Base-by-base conservation (phyloP, 192 early-diverging fungal species). In the Entomortierella lignicola region DNA sequence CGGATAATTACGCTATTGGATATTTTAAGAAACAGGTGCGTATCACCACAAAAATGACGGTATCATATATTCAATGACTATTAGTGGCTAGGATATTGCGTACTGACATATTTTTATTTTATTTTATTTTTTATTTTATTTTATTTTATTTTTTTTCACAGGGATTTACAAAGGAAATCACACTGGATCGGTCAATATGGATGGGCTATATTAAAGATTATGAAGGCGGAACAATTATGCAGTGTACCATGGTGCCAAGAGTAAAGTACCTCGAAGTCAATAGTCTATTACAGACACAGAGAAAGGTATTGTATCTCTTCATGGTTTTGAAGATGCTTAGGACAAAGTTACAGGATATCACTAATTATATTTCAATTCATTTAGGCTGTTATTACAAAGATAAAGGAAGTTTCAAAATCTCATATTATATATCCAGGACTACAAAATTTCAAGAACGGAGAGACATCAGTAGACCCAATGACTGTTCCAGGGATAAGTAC, bases 161-260 rank as follows among this genome's bases (percentile, higher is more conserved):
- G 90, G 98, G 97, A 23, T 99, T 99, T 74, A 98, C 96, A 20
- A 95, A 94, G 15, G 97, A 99, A 21, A 97, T 99, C 44, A 94
- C 95, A 18, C 83, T 99, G 65, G 97, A 99, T 63, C 92, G 93
- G 64, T 84, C 88, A 26, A 84, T 94, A 55, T 99, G 98, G 98
- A 91, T 98, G 72, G 97, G 97, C 0, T 98, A 99, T 74, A 99
- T 99, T 77, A 99, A 99, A 72, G 98, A 99, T 83, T 99, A 99
- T 75, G 97, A 98, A 70, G 97, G 97, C 17, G 98, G 96, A 42
- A 99, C 97, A 10, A 86, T 99, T 20, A 97, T 99, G 96, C 95
- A 95, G 92, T 98, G 96, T 84, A 90, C 94, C 4, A 93, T 96
- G 87, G 85, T 98, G 27, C 92, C 90, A n/a, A 94, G 89, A 81